Evolutionary conservation across 305 asterid genomes (phyloP).

Genomic region (Fraxinus sp.): DNA sequence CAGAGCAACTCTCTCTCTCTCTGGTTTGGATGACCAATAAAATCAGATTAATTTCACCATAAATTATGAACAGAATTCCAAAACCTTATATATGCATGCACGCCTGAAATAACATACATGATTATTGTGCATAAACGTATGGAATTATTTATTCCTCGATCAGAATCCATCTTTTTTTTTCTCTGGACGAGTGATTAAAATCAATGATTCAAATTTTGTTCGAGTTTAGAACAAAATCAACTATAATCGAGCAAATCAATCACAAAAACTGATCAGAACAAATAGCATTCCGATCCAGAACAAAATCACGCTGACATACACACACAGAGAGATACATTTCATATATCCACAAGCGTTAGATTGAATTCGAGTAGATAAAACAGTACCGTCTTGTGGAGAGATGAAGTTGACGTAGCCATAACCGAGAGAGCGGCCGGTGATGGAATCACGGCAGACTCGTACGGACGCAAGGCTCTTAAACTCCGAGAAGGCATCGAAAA

Average conservation of each 20-base stretch:
- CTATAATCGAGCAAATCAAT: not conserved
- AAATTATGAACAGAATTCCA: slow-evolving; percentile 5
- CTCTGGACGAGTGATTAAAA: slow-evolving; percentile 21
- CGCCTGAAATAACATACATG: not conserved
- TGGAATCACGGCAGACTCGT: slow-evolving; percentile 76
- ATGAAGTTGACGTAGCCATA: slow-evolving; percentile 82
- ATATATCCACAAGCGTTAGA: not conserved
- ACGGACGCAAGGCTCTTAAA: slow-evolving; percentile 61
- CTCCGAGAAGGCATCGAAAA: slow-evolving; percentile 64
- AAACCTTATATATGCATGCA: slow-evolving; percentile 19
- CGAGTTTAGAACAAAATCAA: slow-evolving; percentile 14
- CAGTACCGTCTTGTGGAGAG: slow-evolving; percentile 68
- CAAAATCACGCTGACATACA: not conserved
- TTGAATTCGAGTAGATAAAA: not conserved
- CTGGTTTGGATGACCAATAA: not conserved
- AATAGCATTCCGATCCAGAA: slow-evolving; percentile 5
- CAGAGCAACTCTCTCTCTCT: not conserved
- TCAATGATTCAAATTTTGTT: not conserved
- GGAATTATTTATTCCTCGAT: slow-evolving; percentile 1
- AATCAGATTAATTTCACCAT: slow-evolving; percentile 2
- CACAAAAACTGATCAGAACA: not conserved
- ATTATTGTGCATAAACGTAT: slow-evolving; percentile 11
- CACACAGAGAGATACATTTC: not conserved
- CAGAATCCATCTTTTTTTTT: not conserved
- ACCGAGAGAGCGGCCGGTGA: slow-evolving; percentile 74